Evolutionary conservation across 805 yeast genomes (phyloP), one percentile per base, ranked within the genome.

Genomic region (Hanseniaspora singularis): DNA sequence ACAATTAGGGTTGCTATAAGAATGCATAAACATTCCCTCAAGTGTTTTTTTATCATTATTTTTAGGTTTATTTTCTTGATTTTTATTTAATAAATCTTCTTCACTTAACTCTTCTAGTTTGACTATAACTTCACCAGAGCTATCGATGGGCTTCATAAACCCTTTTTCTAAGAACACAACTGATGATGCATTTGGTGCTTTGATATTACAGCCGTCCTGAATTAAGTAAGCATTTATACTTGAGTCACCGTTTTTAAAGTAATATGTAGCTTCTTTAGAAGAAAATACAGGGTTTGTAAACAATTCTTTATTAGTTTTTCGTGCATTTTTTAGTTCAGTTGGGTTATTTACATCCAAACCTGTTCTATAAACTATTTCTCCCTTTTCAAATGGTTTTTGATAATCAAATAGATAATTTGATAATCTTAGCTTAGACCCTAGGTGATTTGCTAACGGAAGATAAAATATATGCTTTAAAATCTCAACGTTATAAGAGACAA

Each of bases 351-450:
- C 8, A 24, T 15, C 22, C 14, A 42, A 28, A 3, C 27, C n/a
- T 3, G 19, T 12, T 19, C 38, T 30, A 28, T 42, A 42, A 22
- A 42, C 26, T 6, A 42, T 24, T 19, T 12, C 19, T 2, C 46
- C 46, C 16, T 16, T 42, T 30, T 42, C 46, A 8, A 42, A 34
- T 4, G 40, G 33, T 33, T 34, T 33, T 12, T 42, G 40, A 27
- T 27, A 42, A 24, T 42, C 40, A 33, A 42, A 42, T 16, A 42
- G 22, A 12, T 42, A 42, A 30, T 42, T 42, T 5, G 46, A 42
- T 7, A 42, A 22, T 28, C 34, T 42, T 11, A 42, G 22, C 10
- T 28, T 7, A 16, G 46, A 18, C 2, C 27, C 40, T 11, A 42
- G 16, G 15, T 34, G 33, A 9, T 42, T 33, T 12, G 27, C 27